A percentile compares a stretch with the other conserved stretches of the same genome.
Evolutionary conservation across 2,329 filamentous ascomycete species (phyloP).

Genomic region (Scedosporium minutisporum): DNA sequence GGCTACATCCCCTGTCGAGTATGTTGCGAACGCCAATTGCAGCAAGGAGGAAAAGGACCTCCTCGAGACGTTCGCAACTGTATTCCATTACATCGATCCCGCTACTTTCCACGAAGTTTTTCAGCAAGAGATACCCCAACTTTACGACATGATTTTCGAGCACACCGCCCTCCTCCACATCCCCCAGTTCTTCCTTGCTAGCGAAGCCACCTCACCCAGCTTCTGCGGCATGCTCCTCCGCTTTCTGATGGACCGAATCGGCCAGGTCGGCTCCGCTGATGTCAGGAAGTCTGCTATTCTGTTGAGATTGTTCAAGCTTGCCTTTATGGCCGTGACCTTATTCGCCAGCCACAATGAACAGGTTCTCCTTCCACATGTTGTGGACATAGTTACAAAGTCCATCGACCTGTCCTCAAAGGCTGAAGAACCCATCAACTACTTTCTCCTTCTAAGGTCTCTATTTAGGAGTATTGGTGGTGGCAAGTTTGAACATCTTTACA

Average conservation of each 20-base stretch:
- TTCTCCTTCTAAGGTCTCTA: conserved; percentile 79
- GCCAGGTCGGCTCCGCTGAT: conserved; percentile 86
- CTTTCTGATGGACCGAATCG: conserved; percentile 93
- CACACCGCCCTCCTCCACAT: conserved; percentile 90
- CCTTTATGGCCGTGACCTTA: conserved; percentile 97
- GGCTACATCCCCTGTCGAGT: conserved; percentile 69
- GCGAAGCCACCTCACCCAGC: conserved; percentile 91
- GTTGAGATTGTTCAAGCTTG: conserved; percentile 89
- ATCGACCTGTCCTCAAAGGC: conserved; percentile 93
- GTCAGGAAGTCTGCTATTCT: conserved; percentile 89
- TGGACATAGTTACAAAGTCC: conserved; percentile 93
- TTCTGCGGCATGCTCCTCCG: conserved; percentile 98
- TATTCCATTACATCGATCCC: conserved; percentile 97
- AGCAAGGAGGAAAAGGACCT: conserved; percentile 96
- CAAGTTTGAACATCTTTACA: conserved; percentile 95
- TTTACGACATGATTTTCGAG: conserved; percentile 97
- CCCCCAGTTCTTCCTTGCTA: conserved; percentile 97
- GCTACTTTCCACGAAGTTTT: conserved; percentile 99
- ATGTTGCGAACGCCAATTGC: conserved; percentile 87
- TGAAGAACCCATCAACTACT: conserved; percentile 98
- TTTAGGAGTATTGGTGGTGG: conserved; percentile 96
- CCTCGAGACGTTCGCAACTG: conserved; percentile 92
- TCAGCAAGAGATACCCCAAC: conserved; percentile 88
- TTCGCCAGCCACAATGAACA: conserved; percentile 94
- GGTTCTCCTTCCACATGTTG: conserved; percentile 88